Percentiles rank a stretch among this genome's conserved stretches.
phyloP scores from a whole-genome alignment of 495 filamentous ascomycete species.

The Lasiosphaeris hirsuta region DNA sequence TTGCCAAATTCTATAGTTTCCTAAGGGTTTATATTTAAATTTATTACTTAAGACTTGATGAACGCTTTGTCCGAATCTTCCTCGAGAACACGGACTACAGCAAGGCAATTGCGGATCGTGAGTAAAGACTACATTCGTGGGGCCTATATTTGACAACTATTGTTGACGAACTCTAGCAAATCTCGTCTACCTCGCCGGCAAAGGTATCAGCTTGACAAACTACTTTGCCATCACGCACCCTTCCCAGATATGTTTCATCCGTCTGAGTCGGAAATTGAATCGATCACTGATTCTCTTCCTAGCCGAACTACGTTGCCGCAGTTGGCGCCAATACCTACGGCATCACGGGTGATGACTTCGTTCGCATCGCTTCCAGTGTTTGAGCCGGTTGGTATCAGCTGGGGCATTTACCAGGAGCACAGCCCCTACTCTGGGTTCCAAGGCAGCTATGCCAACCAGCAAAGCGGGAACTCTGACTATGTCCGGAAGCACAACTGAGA shows the following conservation, averaged over 20 bases:
- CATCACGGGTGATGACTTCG: constrained; percentile 61
- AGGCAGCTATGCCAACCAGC: constrained; percentile 51
- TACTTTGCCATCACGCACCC: constrained; percentile 46
- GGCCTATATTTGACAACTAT: too few species aligned
- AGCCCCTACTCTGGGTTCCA: constrained; percentile 67
- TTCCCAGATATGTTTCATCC: constrained; percentile 8
- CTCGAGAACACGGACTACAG: constrained; percentile 67
- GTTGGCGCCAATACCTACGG: constrained; percentile 63
- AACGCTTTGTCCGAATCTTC: constrained; percentile 66
- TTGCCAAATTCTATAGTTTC: too few species aligned
- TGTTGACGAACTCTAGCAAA: constrained; percentile 14
- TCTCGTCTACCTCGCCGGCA: constrained; percentile 49
- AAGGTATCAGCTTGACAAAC: constrained; percentile 64
- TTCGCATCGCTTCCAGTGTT: constrained; percentile 54
- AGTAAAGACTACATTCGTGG: too few species aligned
- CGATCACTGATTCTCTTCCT: constrained; percentile 47
- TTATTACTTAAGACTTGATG: too few species aligned
- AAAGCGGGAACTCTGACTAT: constrained; percentile 19
- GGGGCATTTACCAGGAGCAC: constrained; percentile 69
- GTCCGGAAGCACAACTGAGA: constrained; percentile 51
- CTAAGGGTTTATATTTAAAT: too few species aligned
- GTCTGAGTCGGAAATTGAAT: constrained; percentile 32
- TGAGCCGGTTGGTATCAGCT: constrained; percentile 63
- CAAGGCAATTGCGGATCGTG: constrained; percentile 20
- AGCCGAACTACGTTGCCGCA: constrained; percentile 66